phyloP scores from a whole-genome alignment of 805 yeast genomes.

The Cyberlindnera misumaiensis region DNA sequence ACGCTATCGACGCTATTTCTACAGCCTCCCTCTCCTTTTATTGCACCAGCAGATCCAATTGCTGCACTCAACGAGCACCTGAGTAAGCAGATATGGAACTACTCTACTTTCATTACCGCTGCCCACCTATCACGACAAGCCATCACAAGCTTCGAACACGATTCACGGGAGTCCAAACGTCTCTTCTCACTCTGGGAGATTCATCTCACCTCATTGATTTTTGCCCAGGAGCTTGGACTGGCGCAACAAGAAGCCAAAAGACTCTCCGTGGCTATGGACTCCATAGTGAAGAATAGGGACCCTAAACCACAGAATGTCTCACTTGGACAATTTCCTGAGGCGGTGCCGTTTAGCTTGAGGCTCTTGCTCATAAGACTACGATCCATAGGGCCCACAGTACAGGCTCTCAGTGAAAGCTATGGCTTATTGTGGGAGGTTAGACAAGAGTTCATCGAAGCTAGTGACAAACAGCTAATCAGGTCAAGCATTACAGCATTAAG shows the following conservation, averaged over 20 bases:
- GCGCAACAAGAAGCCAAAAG: slow-evolving; percentile 23
- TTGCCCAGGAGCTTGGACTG: slow-evolving; percentile 17
- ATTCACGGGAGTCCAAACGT: not conserved
- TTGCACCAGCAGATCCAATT: not conserved
- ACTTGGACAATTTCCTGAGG: slow-evolving; percentile 9
- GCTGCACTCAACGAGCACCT: no score
- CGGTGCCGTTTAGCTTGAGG: slow-evolving; percentile 17
- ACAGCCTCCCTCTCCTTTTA: slow-evolving; percentile 7
- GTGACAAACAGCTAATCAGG: not conserved
- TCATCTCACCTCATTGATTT: slow-evolving; percentile 14
- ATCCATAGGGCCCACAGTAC: slow-evolving; percentile 17
- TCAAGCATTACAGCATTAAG: slow-evolving; percentile 9
- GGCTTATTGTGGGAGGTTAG: slow-evolving; percentile 13
- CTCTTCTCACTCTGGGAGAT: slow-evolving; percentile 21
- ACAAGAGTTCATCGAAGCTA: slow-evolving; percentile 1
- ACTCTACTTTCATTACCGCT: slow-evolving; percentile 7
- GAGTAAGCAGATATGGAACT: not conserved
- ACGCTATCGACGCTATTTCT: slow-evolving; percentile 2
- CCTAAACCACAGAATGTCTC: not conserved
- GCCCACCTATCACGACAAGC: slow-evolving; percentile 8
- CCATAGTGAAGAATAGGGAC: slow-evolving; percentile 2
- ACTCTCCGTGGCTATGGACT: slow-evolving; percentile 16
- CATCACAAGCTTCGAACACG: not conserved
- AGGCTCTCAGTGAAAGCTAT: slow-evolving; percentile 12
- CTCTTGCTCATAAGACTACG: slow-evolving; percentile 19